Conservation (phyloP, 257 asterid species). For the Craterostigma plantagineum region DNA sequence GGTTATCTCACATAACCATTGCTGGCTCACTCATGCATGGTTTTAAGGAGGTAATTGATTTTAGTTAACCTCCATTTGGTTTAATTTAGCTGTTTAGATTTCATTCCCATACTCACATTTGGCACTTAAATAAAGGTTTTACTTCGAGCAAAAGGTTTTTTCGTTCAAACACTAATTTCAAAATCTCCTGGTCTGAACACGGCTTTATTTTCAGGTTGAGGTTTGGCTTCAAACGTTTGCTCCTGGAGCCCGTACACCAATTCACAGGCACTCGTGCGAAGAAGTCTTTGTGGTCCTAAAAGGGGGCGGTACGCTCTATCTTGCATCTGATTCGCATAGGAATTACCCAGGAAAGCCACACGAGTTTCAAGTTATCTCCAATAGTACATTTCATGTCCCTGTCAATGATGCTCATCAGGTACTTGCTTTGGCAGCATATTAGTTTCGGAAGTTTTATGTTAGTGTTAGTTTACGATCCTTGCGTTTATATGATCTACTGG, state of each 20-base stretch:
- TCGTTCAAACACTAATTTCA: background rate
- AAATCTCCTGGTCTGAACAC: slow-evolving; percentile 1
- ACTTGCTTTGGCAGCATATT: background rate
- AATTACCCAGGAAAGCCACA: slow-evolving; percentile 58
- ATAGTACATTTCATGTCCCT: slow-evolving; percentile 74
- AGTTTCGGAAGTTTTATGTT: background rate
- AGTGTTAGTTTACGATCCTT: too few species aligned
- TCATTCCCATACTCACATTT: too few species aligned
- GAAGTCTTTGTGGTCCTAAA: slow-evolving; percentile 63
- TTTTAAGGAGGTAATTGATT: slow-evolving; percentile 44
- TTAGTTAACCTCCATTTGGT: background rate
- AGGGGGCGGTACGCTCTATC: slow-evolving; percentile 74
- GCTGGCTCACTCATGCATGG: slow-evolving; percentile 80
- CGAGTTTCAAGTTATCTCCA: slow-evolving; percentile 42
- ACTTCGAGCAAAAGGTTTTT: too few species aligned
- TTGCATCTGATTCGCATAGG: slow-evolving; percentile 44
- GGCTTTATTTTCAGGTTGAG: slow-evolving; percentile 42
- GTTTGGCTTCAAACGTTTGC: slow-evolving; percentile 90
- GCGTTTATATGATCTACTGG: background rate
- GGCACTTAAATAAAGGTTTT: too few species aligned
- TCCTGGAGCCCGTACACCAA: slow-evolving; percentile 66
- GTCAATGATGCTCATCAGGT: slow-evolving; percentile 93
- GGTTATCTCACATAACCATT: slow-evolving; percentile 68
- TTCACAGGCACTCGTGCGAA: slow-evolving; percentile 93
- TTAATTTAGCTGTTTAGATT: too few species aligned